Conservation (phyloP, 2,329 filamentous ascomycete genomes). For the Fusarium hostae region DNA sequence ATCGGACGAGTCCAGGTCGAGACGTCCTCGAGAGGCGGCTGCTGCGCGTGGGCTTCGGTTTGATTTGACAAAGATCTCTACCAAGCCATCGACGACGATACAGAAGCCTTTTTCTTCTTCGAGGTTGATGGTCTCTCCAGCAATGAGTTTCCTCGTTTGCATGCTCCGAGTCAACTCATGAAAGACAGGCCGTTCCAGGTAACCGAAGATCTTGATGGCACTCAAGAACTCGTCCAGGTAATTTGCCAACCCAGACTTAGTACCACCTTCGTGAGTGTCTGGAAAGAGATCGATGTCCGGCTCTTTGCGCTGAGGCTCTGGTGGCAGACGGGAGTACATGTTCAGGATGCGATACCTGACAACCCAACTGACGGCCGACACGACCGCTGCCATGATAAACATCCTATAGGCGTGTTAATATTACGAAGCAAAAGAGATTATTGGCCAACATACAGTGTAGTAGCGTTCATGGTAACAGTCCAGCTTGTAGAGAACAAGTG, state of each 20-base stretch:
- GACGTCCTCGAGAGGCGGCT: conserved; percentile 35
- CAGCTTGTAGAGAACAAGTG: conserved; percentile 89
- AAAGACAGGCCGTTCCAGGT: conserved; percentile 94
- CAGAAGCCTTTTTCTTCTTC: conserved; percentile 99
- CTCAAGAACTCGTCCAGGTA: conserved; percentile 98
- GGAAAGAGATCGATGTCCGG: conserved; percentile 95
- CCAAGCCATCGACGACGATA: conserved; percentile 92
- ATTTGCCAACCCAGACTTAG: conserved; percentile 91
- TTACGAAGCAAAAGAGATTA: neutral
- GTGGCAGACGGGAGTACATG: conserved; percentile 93
- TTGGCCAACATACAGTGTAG: conserved; percentile 76
- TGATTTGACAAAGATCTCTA: conserved; percentile 98
- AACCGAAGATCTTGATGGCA: conserved; percentile 99
- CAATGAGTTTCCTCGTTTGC: conserved; percentile 96
- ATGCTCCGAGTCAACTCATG: conserved; percentile 97
- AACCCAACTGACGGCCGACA: conserved; percentile 92
- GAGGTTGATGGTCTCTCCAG: conserved; percentile 91
- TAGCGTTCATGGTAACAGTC: conserved; percentile 99
- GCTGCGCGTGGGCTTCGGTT: conserved; percentile 63
- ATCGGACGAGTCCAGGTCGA: conserved; percentile 58
- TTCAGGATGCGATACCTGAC: conserved; percentile 95
- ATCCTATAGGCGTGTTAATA: conserved; percentile 61
- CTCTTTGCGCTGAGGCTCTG: conserved; percentile 95
- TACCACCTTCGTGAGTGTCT: conserved; percentile 88
- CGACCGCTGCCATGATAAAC: conserved; percentile 78